Conservation (phyloP, 2,329 filamentous ascomycete species). For the Emericellopsis cladophorae region DNA sequence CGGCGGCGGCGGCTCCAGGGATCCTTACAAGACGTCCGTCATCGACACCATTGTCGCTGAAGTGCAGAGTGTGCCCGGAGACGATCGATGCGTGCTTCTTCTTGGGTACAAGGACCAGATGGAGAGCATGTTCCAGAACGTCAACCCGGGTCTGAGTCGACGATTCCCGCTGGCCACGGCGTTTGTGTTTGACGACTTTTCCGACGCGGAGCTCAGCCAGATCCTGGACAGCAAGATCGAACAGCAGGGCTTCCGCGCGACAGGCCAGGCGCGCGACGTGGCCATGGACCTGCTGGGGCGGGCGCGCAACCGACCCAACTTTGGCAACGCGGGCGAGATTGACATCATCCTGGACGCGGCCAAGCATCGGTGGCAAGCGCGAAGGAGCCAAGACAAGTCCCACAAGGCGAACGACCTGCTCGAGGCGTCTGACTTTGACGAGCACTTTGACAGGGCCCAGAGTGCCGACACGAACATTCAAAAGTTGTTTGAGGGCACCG, state of each 20-base stretch:
- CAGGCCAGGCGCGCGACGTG: conserved; percentile 26
- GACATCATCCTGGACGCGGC: conserved; percentile 26
- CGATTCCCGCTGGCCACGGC: conserved; percentile 42
- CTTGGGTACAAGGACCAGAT: conserved; percentile 49
- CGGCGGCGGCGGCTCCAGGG: conserved; percentile 16
- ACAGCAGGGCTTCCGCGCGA: conserved; percentile 28
- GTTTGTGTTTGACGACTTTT: conserved; percentile 48
- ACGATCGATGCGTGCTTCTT: conserved; percentile 50
- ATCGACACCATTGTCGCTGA: conserved; percentile 51
- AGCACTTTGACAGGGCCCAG: conserved; percentile 39
- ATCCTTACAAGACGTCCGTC: conserved; percentile 25
- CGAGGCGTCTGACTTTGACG: conserved; percentile 37
- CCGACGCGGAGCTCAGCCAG: conserved; percentile 29
- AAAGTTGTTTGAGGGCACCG: conserved; percentile 43
- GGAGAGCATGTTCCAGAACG: conserved; percentile 46
- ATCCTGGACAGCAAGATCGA: conserved; percentile 39
- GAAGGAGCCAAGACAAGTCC: conserved; percentile 26
- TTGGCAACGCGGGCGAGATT: conserved; percentile 5
- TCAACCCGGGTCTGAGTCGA: conserved; percentile 44
- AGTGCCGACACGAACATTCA: conserved; percentile 28
- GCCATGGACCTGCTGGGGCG: conserved; percentile 19
- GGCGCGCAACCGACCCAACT: conserved; percentile 19
- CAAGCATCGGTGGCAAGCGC: not conserved
- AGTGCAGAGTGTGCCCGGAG: conserved; percentile 44
- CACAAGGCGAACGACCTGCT: conserved; percentile 8